Evolutionary conservation across 305 asterid genomes (phyloP), one percentile per base, ranked within the genome.

Genomic region (Lippia alba): DNA sequence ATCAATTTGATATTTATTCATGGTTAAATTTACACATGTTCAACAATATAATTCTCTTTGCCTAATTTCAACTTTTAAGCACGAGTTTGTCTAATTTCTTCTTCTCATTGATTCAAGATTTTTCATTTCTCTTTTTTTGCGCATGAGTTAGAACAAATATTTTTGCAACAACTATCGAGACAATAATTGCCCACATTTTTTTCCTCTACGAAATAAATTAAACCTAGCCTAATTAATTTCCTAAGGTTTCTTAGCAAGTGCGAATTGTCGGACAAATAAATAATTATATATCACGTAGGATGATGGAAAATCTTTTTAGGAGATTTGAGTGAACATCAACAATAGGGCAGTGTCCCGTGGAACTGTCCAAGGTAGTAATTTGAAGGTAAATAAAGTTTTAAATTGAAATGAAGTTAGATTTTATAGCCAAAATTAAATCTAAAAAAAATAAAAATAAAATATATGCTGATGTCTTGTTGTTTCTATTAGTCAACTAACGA

Each of bases 261-360:
- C 49, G 24, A 40, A 1, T n/a, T 6, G 56, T 39, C 4, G 17
- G 67, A 10, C 6, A 12, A 39, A 24, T 24, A 24, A 69, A 14
- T 45, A 16, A 15, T 14, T 56, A 4, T 3, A 12, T 2, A 15
- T 54, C 0, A 49, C 58, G 57, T 11, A 1, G 24, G 44, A 56
- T 45, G 76, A 49, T 63, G 70, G 59, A 39, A 72, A 24, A 63
- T 63, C 58, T 32, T 44, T 72, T 40, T 1, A 12, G 48, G 61
- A 61, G 54, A 68, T 68, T 56, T 57, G 59, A 55, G 12, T 55
- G 36, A 32, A 56, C 46, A 24, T 68, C 57, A 9, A 56, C 16
- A 44, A 57, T 58, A 39, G 63, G 15, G 30, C 9, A 33, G 10
- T 40, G 67, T 32, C 44, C 15, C 1, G 30, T 51, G 56, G 12